These are phyloP conservation scores for Myxozyma monticola DNA, from an alignment of 805 yeast genomes.

Conservation along the genomic window DNA sequence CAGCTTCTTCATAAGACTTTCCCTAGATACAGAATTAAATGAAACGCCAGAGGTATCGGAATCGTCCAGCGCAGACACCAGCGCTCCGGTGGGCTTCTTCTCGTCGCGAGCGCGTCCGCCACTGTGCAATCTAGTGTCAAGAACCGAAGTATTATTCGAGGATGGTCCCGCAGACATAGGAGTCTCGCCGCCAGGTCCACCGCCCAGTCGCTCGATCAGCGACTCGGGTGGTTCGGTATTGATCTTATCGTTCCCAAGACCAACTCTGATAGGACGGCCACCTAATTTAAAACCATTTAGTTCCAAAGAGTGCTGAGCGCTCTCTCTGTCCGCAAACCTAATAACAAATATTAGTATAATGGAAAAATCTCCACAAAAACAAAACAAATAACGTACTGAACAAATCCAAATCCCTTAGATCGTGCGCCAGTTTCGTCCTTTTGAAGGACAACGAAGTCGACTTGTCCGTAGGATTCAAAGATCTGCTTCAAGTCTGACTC, in stretches of 20 bases:
- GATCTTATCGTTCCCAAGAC: slow-evolving; percentile 32
- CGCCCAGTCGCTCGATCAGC: slow-evolving; percentile 23
- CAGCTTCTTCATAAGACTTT: slow-evolving; percentile 36
- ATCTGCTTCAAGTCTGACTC: slow-evolving; percentile 71
- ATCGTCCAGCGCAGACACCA: slow-evolving; percentile 31
- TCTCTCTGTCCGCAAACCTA: slow-evolving; percentile 21
- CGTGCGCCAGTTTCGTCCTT: slow-evolving; percentile 73
- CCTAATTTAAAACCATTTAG: slow-evolving; percentile 37
- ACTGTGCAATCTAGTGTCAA: slow-evolving; percentile 9
- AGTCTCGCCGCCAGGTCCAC: slow-evolving; percentile 18
- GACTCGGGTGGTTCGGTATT: slow-evolving; percentile 27
- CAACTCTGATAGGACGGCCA: slow-evolving; percentile 37
- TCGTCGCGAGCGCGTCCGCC: slow-evolving; percentile 21
- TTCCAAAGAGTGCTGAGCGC: slow-evolving; percentile 35
- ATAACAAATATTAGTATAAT: no score
- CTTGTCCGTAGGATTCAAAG: slow-evolving; percentile 66
- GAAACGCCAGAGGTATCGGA: slow-evolving; percentile 31
- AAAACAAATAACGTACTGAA: slow-evolving; percentile 47
- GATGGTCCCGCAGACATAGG: slow-evolving; percentile 1
- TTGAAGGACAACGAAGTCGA: slow-evolving; percentile 84
- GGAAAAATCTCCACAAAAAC: not conserved
- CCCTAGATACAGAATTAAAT: slow-evolving; percentile 34
- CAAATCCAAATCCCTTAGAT: slow-evolving; percentile 85
- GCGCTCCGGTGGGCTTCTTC: slow-evolving; percentile 26
- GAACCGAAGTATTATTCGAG: slow-evolving; percentile 1